These are phyloP conservation scores for Phytophthora colocasiae DNA, from an alignment of 352 stramenopile species.

Conservation along the genomic window DNA sequence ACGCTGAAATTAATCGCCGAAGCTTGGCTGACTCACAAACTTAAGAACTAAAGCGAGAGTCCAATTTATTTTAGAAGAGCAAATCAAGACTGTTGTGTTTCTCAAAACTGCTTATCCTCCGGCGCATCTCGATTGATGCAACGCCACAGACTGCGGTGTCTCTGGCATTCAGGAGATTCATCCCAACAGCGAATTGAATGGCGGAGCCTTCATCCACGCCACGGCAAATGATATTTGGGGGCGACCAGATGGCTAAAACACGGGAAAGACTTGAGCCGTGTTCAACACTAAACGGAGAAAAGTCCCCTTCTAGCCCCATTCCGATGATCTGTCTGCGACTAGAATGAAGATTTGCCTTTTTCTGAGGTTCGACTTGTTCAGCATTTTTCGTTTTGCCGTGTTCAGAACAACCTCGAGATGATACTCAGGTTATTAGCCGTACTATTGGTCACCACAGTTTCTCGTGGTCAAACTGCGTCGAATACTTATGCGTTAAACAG, in stretches of 20 bases:
- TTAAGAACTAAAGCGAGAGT: neutral
- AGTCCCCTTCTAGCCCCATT: slow-evolving; percentile 3
- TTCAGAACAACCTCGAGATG: slow-evolving; percentile 6
- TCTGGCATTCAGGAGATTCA: slow-evolving; percentile 27
- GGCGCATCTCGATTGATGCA: slow-evolving; percentile 13
- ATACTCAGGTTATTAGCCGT: slow-evolving; percentile 7
- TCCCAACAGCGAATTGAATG: slow-evolving; percentile 11
- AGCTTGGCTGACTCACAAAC: neutral
- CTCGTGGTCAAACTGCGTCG: slow-evolving; percentile 2
- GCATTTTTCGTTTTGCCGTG: slow-evolving; percentile 23
- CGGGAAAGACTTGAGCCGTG: slow-evolving; percentile 24
- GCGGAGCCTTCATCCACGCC: slow-evolving; percentile 1
- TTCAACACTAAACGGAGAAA: slow-evolving; percentile 17
- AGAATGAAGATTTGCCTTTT: slow-evolving; percentile 11
- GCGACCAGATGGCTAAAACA: slow-evolving; percentile 19
- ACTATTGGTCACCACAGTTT: neutral
- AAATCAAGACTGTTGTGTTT: neutral
- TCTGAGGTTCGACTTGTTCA: too few species aligned
- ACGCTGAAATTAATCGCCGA: neutral
- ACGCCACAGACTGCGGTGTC: slow-evolving; percentile 19
- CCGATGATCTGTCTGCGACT: slow-evolving; percentile 19
- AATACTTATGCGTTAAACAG: slow-evolving; percentile 11
- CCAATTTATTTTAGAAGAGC: too few species aligned
- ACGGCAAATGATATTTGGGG: slow-evolving; percentile 4
- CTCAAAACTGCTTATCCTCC: slow-evolving; percentile 9